Percentiles rank a stretch among this genome's conserved stretches.
Evolutionary conservation across 176 grass and related monocot genomes (phyloP).

Genomic region (Hordeum vulgare): MorexV3_pseudomolecules_assembly NC_058518.1:425475641-425476140

Average conservation of each 20-base stretch:
- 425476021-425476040: conserved; percentile 14
- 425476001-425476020: conserved; percentile 9
- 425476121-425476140: not conserved
- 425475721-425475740: not conserved
- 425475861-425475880: not conserved
- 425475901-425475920: conserved; percentile 9
- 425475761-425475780: not conserved
- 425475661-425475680: not conserved
- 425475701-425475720: not conserved
- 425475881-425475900: not conserved
- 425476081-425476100: not conserved
- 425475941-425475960: not conserved
- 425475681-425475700: not conserved
- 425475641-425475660: not conserved
- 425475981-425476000: conserved; percentile 17
- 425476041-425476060: conserved; percentile 1
- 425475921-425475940: not conserved
- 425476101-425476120: not conserved
- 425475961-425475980: conserved; percentile 10
- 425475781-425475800: not conserved
- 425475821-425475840: not conserved
- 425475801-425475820: not conserved
- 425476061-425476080: not conserved
- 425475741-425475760: not conserved
- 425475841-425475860: not conserved